Evolutionary conservation across 2,329 filamentous ascomycete species (phyloP).

Genomic region (Ascosphaera pollenicola): DNA sequence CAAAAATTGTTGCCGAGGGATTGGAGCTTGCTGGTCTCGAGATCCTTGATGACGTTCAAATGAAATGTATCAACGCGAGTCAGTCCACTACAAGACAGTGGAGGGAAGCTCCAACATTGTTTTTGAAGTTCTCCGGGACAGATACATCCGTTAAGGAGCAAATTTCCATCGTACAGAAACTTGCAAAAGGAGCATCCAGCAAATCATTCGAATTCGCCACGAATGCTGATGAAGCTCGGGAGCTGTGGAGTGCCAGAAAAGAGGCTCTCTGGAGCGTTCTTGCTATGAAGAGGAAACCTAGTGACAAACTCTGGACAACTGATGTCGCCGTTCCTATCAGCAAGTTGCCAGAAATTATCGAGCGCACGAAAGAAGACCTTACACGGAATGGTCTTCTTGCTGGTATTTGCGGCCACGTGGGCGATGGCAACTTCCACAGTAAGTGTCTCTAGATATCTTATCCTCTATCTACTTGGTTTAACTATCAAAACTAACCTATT

Average conservation of each 20-base stretch:
- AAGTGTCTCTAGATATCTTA: constrained; percentile 11
- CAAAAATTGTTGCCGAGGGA: constrained; percentile 55
- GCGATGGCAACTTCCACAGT: constrained; percentile 55
- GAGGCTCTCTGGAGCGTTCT: constrained; percentile 53
- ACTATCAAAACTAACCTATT: neutral
- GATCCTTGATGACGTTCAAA: constrained; percentile 80
- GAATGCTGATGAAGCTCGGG: constrained; percentile 39
- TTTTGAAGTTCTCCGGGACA: constrained; percentile 55
- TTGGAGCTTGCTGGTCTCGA: constrained; percentile 81
- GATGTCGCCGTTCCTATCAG: constrained; percentile 63
- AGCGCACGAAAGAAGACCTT: constrained; percentile 45
- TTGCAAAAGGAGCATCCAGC: constrained; percentile 32
- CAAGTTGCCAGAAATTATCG: constrained; percentile 47
- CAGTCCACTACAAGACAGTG: constrained; percentile 29
- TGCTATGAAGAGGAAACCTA: constrained; percentile 35
- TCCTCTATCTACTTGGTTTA: neutral
- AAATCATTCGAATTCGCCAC: constrained; percentile 46
- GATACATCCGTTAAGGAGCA: constrained; percentile 40
- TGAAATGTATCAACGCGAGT: constrained; percentile 42
- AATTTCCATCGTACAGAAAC: constrained; percentile 34
- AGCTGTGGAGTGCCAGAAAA: constrained; percentile 57
- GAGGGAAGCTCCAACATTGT: constrained; percentile 49
- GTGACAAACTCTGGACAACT: constrained; percentile 52
- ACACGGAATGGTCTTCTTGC: constrained; percentile 37
- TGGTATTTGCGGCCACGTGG: constrained; percentile 50